These are phyloP conservation scores for Ustilago nuda DNA, from an alignment of 1,284 basidiomycete species.

Conservation along the genomic window DNA sequence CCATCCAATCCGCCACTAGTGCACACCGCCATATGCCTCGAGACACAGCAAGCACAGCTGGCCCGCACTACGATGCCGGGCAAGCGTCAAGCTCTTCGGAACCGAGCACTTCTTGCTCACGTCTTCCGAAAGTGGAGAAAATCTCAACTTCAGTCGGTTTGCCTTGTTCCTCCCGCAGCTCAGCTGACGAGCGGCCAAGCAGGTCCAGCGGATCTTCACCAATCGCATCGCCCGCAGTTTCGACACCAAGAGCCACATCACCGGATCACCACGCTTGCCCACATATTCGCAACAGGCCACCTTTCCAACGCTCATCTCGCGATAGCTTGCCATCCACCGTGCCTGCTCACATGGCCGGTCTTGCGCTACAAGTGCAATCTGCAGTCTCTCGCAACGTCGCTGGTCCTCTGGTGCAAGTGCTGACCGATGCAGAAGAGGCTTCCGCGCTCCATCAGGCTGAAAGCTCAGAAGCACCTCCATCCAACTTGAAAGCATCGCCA, in stretches of 20 bases:
- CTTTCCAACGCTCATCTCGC: constrained; percentile 11
- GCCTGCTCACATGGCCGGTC: constrained; percentile 32
- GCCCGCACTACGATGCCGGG: constrained; percentile 1
- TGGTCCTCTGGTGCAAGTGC: constrained; percentile 41
- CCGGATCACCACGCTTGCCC: constrained; percentile 15
- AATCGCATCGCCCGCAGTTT: constrained; percentile 32
- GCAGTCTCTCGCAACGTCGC: constrained; percentile 49
- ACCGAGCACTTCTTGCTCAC: constrained; percentile 8
- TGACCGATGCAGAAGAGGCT: constrained; percentile 36
- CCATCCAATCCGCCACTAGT: neutral
- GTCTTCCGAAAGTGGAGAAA: constrained; percentile 19
- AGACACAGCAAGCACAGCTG: neutral
- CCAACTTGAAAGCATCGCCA: neutral
- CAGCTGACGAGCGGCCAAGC: constrained; percentile 13
- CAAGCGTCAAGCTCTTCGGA: constrained; percentile 6
- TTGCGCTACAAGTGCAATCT: constrained; percentile 43
- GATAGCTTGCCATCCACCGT: constrained; percentile 23
- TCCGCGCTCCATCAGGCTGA: constrained; percentile 16
- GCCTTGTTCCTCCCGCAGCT: constrained; percentile 24
- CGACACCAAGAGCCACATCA: constrained; percentile 39
- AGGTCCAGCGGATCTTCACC: constrained; percentile 29
- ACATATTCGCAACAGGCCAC: constrained; percentile 9
- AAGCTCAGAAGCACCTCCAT: constrained; percentile 7
- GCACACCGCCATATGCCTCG: neutral
- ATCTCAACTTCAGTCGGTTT: constrained; percentile 26